Evolutionary conservation across 768 basidiomycete species (phyloP).

Genomic region (Kwoniella sp.): DNA sequence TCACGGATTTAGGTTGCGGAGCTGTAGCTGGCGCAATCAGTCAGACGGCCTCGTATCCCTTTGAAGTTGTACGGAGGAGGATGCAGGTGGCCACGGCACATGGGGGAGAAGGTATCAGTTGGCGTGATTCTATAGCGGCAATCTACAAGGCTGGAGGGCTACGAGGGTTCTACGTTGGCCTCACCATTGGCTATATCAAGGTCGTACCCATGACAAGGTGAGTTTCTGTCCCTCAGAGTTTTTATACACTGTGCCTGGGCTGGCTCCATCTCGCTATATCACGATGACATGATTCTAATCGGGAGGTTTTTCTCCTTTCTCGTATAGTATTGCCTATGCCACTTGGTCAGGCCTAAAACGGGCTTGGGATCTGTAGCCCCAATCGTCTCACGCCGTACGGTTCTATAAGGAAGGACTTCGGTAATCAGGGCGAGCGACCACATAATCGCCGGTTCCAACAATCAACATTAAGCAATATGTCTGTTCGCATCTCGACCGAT

Average conservation of each 20-base stretch:
- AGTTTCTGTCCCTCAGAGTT: too few species aligned
- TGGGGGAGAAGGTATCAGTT: conserved; percentile 66
- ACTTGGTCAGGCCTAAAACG: conserved; percentile 84
- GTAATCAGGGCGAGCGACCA: too few species aligned
- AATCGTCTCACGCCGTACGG: too few species aligned
- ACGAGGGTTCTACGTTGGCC: conserved; percentile 87
- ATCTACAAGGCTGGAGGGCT: conserved; percentile 73
- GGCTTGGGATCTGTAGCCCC: conserved; percentile 56
- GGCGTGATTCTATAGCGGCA: conserved; percentile 71
- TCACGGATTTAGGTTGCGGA: conserved; percentile 77
- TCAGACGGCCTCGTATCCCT: conserved; percentile 90
- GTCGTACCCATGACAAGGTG: conserved; percentile 83
- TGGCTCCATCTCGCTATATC: too few species aligned
- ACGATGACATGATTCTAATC: too few species aligned
- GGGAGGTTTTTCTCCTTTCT: too few species aligned
- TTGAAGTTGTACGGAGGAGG: conserved; percentile 84
- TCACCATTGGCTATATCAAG: conserved; percentile 90
- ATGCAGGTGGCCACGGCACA: conserved; percentile 94
- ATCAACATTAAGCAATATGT: too few species aligned
- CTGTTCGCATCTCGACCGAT: background rate
- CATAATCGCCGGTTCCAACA: too few species aligned
- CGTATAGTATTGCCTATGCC: conserved; percentile 73
- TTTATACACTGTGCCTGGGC: too few species aligned
- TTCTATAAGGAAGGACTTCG: too few species aligned
- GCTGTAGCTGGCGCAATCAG: conserved; percentile 80